These are phyloP conservation scores for Jaapia argillacea DNA, from an alignment of 768 basidiomycete genomes.

Conservation along the genomic window DNA sequence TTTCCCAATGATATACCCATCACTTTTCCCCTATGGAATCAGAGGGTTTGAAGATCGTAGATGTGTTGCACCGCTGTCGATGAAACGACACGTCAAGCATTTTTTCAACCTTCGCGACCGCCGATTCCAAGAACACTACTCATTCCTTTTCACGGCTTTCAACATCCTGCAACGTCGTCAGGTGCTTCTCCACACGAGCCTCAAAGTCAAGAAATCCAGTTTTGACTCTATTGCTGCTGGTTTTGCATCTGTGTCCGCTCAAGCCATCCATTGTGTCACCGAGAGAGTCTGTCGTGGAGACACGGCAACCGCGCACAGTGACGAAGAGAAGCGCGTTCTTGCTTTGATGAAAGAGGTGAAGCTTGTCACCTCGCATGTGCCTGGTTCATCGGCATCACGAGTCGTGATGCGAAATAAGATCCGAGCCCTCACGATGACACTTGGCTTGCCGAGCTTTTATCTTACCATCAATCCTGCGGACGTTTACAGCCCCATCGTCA, in stretches of 20 bases:
- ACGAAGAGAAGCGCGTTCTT: too few relatives aligned
- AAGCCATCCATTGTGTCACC: slow-evolving; percentile 15
- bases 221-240: slow-evolving; percentile 18
- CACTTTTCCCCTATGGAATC: slow-evolving; percentile 31
- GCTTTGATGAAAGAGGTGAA: too few relatives aligned
- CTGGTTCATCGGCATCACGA: slow-evolving; percentile 20
- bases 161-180: slow-evolving; percentile 28
- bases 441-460: slow-evolving; percentile 31
- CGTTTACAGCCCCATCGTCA: slow-evolving; percentile 30
- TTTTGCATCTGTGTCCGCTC: slow-evolving; percentile 15
- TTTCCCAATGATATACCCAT: slow-evolving; percentile 33
- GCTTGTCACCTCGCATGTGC: slow-evolving; percentile 9
- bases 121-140: slow-evolving; percentile 26
- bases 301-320: too few relatives aligned
- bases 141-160: slow-evolving; percentile 31
- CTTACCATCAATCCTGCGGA: slow-evolving; percentile 37
- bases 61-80: slow-evolving; percentile 10
- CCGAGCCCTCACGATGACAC: slow-evolving; percentile 18
- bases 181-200: slow-evolving; percentile 20
- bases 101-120: slow-evolving; percentile 20
- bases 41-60: slow-evolving; percentile 29
- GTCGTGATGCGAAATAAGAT: slow-evolving; percentile 28
- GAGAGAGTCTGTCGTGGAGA: too few relatives aligned
- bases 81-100: slow-evolving; percentile 25
- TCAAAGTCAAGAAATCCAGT: slow-evolving; percentile 16